Base-by-base conservation (phyloP, 352 stramenopile genomes). In the Thalassiosira livingstoniorum region DNA sequence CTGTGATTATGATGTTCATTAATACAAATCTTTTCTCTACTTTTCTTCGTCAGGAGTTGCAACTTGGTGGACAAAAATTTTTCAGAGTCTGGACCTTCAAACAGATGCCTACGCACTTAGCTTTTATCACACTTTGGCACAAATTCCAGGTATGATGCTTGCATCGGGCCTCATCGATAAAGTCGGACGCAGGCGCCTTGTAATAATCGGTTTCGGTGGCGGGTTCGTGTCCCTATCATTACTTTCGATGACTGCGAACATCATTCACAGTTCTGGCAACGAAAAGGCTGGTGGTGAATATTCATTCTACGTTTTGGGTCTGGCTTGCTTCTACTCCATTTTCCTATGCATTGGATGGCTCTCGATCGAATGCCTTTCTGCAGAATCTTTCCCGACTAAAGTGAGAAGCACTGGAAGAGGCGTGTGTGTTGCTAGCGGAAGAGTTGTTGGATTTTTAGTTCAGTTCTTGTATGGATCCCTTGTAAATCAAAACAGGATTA, bases 391-490 rank as follows among this genome's bases (percentile, higher is more conserved):
- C 67, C 95, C 96, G 2, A 95, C 96, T n/a, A 90, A 94, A 75
- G 91, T 98, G 2, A 90, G 96, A 72, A 96, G 94, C 29, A 98
- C 95, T 4, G 96, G 95, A 1, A 96, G 97, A 69, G 94, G 95
- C 15, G 69, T 98, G 2, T 96, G 97, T 35, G 96, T 96, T 65
- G 95, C 95, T 39, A 95, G 91, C 2, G 96, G 96, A 13, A 89
- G 95, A 27, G 78, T 98, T 64, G 95, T 94, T 60, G 95, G 95
- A 1, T 97, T 98, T 82, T 82, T 90, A 31, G 93, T 95, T 10
- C 96, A 98, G 78, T 91, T 93, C 67, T 18, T 90, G 2, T 92
- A 92, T 70, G 87, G 86, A 54, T 32, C 62, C 13, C 47, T 92
- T 1, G 71, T 92, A 0, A 83, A 74, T 58, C 31, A 77, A 53